Evolutionary conservation across 768 basidiomycete species (phyloP), one percentile per base, ranked within the genome.

Genomic region (Suillus sp.): DNA sequence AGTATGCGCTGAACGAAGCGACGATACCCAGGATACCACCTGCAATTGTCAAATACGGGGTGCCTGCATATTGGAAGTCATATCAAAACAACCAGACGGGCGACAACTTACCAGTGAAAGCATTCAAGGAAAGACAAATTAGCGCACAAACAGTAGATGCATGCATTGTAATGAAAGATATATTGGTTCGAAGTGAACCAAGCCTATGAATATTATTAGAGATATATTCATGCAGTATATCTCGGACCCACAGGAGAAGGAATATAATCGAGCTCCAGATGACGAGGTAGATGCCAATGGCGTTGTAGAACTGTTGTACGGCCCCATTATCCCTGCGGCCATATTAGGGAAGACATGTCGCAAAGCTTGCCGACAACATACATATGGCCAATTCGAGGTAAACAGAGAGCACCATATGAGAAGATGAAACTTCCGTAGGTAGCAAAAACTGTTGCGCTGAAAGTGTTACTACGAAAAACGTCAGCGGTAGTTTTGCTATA

Each of bases 401-500:
- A 20, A 61, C 65, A 72, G 11, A 72, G 48, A n/a, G 69, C 72
- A 43, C 72, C 72, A 45, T 70, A 72, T 43, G 67, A 67, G 47
- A 72, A 63, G 60, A 74, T 74, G 64, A 72, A 72, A 37, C 71
- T 65, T 22, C 72, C 71, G 18, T 70, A 74, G 14, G 71, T 72
- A 40, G 60, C 25, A 55, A 72, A 72, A 7, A 72, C 71, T 35
- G 67, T 66, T n/a, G 71, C 71, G 62, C 63, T 71, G 53, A 69
- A 72, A 14, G 71, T 73, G 43, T 71, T 70, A n/a, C 72, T 72
- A n/a, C 59, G 40, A 13, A 18, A 69, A 13, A 47, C 42, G 1
- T 13, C 14, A 64, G 57, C 50, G 32, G 11, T 47, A 48, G 43
- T 34, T 57, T 7, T 13, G 34, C 34, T 22, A 16, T 4, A n/a